These are phyloP conservation scores for Kwoniella sp. DNA, from an alignment of 768 basidiomycete species.

Conservation along the genomic window DNA sequence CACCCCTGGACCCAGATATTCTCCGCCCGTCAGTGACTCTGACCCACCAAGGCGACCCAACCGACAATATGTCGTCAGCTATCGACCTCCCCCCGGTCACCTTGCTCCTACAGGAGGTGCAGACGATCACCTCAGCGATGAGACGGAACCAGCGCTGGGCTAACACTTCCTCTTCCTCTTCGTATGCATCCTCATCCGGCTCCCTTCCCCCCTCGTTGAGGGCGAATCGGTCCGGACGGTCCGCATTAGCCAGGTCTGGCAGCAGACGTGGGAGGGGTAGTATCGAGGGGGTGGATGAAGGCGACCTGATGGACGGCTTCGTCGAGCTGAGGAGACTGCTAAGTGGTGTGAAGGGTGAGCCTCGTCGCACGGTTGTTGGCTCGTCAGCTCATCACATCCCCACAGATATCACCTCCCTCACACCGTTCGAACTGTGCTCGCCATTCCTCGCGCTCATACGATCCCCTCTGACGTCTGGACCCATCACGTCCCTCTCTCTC, in stretches of 20 bases:
- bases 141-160: slow-evolving; percentile 98
- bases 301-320: slow-evolving; percentile 84
- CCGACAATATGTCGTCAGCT: slow-evolving; percentile 1
- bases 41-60: neutral
- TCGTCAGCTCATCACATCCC: neutral
- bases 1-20: no score
- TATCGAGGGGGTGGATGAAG: slow-evolving; percentile 63
- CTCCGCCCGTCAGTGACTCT: no score
- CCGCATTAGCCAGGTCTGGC: slow-evolving; percentile 1
- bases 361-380: slow-evolving; percentile 29
- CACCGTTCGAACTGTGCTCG: slow-evolving; percentile 56
- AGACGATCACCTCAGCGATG: slow-evolving; percentile 88
- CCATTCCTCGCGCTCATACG: slow-evolving; percentile 93
- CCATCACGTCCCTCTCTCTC: slow-evolving; percentile 92
- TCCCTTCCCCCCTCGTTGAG: slow-evolving; percentile 27
- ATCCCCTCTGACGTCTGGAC: slow-evolving; percentile 89
- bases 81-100: slow-evolving; percentile 40
- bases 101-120: slow-evolving; percentile 79
- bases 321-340: slow-evolving; percentile 74
- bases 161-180: slow-evolving; percentile 52
- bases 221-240: slow-evolving; percentile 4
- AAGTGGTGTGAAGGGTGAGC: slow-evolving; percentile 62
- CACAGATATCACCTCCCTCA: slow-evolving; percentile 35
- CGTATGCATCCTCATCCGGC: slow-evolving; percentile 26
- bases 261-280: slow-evolving; percentile 47